A percentile compares a stretch with the other conserved stretches of the same genome.
These are phyloP conservation scores for Suillus subluteus DNA, from an alignment of 768 basidiomycete genomes.

Conservation along the genomic window DNA sequence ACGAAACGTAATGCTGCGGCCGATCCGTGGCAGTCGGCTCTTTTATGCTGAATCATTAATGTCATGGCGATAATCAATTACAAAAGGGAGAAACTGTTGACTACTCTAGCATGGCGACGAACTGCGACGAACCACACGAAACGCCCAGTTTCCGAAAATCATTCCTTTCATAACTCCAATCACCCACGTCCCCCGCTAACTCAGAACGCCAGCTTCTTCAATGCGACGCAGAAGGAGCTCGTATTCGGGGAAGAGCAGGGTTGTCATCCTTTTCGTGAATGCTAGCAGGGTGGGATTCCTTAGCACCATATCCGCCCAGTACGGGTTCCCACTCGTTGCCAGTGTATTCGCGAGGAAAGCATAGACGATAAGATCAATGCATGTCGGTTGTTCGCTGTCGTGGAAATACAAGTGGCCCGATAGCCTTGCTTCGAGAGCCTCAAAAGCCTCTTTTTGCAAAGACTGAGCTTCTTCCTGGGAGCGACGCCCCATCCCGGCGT, in stretches of 20 bases:
- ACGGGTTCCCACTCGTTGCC: slow-evolving; percentile 22
- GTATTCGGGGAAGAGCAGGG: slow-evolving; percentile 14
- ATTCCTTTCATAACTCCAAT: not conserved
- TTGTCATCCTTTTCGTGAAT: slow-evolving; percentile 30
- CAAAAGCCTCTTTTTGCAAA: slow-evolving; percentile 33
- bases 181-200: not conserved
- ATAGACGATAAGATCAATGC: too few species aligned
- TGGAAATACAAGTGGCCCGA: slow-evolving; percentile 29
- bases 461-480: slow-evolving; percentile 35
- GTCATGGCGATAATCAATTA: too few species aligned
- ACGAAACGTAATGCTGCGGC: not conserved
- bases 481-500: slow-evolving; percentile 34
- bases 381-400: slow-evolving; percentile 28
- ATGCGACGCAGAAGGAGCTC: slow-evolving; percentile 19
- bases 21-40: not conserved
- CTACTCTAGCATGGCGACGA: too few species aligned
- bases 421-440: slow-evolving; percentile 33
- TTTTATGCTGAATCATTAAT: too few species aligned
- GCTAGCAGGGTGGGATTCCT: not conserved
- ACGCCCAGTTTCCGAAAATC: too few species aligned
- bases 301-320: not conserved
- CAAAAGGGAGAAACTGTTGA: too few species aligned
- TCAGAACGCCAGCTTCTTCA: too few species aligned
- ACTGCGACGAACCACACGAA: not conserved
- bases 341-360: slow-evolving; percentile 24